Conservation (phyloP, 805 yeast genomes). For the Spathaspora sp. region DNA sequence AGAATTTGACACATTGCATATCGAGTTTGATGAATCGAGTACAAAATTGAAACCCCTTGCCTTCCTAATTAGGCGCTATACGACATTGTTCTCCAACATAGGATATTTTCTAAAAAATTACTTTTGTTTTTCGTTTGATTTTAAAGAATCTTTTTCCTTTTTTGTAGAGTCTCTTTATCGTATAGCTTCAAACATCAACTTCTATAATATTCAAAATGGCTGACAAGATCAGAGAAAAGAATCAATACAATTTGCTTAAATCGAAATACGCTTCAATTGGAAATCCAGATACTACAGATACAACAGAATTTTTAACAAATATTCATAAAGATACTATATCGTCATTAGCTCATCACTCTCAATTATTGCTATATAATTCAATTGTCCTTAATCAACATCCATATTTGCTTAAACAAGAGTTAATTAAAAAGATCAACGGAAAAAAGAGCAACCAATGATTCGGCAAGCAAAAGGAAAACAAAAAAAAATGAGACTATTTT, state of each 20-base stretch:
- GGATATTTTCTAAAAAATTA: too few relatives aligned
- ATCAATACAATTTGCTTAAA: conserved; percentile 31
- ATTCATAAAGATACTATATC: conserved; percentile 65
- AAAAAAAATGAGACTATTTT: neutral
- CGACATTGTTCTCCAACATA: neutral
- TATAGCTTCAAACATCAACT: neutral
- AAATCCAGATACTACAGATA: conserved; percentile 60
- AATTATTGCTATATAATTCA: conserved; percentile 50
- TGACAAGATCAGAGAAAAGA: conserved; percentile 36
- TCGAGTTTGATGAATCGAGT: neutral
- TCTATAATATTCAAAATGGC: conserved; percentile 23
- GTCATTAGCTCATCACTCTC: conserved; percentile 56
- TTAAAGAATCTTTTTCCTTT: neutral
- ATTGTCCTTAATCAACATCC: conserved; percentile 45
- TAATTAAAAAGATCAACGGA: conserved; percentile 29
- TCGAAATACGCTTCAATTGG: conserved; percentile 74
- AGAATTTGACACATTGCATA: neutral
- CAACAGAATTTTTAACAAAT: conserved; percentile 62
- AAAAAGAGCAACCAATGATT: neutral
- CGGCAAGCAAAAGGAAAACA: neutral
- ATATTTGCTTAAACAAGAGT: conserved; percentile 23
- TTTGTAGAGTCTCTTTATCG: neutral
- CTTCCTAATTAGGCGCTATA: neutral
- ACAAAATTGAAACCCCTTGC: neutral
- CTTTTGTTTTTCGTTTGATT: neutral